Percentiles rank a stretch among this genome's conserved stretches.
These are phyloP conservation scores for Blastomyces percursus DNA, from an alignment of 2,329 filamentous ascomycete genomes.

Conservation along the genomic window DNA sequence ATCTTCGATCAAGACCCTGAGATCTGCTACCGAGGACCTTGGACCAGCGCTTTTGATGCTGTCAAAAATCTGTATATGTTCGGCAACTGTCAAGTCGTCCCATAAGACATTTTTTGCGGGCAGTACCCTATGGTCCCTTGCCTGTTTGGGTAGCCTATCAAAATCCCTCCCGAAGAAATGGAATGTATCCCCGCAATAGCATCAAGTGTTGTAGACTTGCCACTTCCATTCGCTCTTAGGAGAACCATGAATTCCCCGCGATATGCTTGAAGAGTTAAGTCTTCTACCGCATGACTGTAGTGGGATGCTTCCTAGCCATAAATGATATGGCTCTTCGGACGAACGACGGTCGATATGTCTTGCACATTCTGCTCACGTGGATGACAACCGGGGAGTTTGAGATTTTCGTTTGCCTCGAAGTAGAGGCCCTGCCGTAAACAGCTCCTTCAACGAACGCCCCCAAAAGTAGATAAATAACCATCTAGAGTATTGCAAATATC, in stretches of 20 bases:
- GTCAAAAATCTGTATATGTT: slow-evolving; percentile 79
- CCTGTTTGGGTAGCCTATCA: slow-evolving; percentile 65
- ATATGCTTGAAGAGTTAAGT: slow-evolving; percentile 58
- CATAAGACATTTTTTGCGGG: slow-evolving; percentile 88
- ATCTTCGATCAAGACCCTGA: slow-evolving; percentile 54
- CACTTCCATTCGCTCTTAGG: slow-evolving; percentile 79
- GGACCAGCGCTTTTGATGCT: slow-evolving; percentile 55
- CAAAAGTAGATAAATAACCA: slow-evolving; percentile 63
- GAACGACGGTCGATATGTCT: slow-evolving; percentile 60
- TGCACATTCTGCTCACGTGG: slow-evolving; percentile 61
- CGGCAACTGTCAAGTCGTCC: slow-evolving; percentile 75
- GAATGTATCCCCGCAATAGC: slow-evolving; percentile 74
- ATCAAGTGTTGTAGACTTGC: slow-evolving; percentile 82
- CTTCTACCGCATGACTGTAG: slow-evolving; percentile 70
- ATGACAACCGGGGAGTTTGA: slow-evolving; percentile 46
- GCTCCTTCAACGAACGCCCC: slow-evolving; percentile 62
- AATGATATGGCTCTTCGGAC: slow-evolving; percentile 41
- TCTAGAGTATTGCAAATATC: slow-evolving; percentile 67
- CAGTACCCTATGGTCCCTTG: slow-evolving; percentile 74
- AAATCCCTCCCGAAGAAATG: slow-evolving; percentile 64
- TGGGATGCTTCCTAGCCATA: slow-evolving; percentile 41
- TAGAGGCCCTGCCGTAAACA: slow-evolving; percentile 63
- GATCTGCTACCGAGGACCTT: slow-evolving; percentile 43
- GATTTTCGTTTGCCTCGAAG: slow-evolving; percentile 40
- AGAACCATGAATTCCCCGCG: slow-evolving; percentile 77